Evolutionary conservation across 768 basidiomycete species (phyloP).

Genomic region (Agrocybe praecox): DNA sequence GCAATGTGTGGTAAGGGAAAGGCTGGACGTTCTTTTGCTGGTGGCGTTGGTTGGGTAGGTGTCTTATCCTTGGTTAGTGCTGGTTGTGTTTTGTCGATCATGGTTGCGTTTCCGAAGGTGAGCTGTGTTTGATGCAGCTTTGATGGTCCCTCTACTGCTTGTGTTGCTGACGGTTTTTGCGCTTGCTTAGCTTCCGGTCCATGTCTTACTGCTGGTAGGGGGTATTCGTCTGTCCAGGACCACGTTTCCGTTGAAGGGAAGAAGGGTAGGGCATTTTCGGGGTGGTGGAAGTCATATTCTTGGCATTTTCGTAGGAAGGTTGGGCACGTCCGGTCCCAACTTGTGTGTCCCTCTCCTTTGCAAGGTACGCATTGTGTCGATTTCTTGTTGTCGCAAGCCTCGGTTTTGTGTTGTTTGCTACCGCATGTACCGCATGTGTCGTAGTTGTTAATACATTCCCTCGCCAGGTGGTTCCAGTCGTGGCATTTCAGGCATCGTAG

Average conservation of each 20-base stretch:
- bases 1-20: background rate
- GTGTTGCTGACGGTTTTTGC: background rate
- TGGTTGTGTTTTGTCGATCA: background rate
- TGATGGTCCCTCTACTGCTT: background rate
- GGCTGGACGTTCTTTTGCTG: background rate
- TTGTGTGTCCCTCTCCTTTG: background rate
- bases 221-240: background rate
- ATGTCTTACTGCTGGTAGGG: background rate
- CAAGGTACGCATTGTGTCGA: background rate
- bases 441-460: background rate
- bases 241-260: background rate
- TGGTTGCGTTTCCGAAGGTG: background rate
- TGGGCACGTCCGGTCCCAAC: constrained; percentile 2
- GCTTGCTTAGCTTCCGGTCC: background rate
- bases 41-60: background rate
- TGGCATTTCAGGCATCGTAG: background rate
- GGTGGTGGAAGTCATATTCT: background rate
- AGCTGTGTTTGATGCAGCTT: background rate
- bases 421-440: constrained; percentile 4
- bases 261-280: constrained; percentile 2
- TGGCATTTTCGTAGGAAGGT: constrained; percentile 5
- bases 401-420: background rate
- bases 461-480: constrained; percentile 4
- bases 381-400: background rate
- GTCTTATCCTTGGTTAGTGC: background rate